phyloP scores from a whole-genome alignment of 805 yeast genomes.

The Starmerella riodocensis region DNA sequence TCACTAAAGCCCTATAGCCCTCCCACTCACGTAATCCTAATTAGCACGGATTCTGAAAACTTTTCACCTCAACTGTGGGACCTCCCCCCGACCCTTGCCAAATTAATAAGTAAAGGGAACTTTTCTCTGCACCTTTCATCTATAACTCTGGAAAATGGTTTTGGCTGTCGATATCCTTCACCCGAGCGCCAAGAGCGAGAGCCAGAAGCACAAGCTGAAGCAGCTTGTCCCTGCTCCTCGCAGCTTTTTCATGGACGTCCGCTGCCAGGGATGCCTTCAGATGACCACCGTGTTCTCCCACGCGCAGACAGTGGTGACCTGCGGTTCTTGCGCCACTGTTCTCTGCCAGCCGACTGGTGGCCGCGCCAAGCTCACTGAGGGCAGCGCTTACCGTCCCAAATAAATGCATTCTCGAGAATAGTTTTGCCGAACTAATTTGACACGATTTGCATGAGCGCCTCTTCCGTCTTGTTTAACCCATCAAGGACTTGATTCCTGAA shows the following conservation, averaged over 20 bases:
- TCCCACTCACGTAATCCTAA: too few species aligned
- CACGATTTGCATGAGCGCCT: slow-evolving; percentile 7
- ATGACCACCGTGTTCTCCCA: slow-evolving; percentile 99
- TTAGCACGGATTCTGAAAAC: slow-evolving; percentile 11
- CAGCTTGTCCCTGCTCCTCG: slow-evolving; percentile 95
- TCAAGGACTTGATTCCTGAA: too few species aligned
- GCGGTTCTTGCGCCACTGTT: slow-evolving; percentile 97
- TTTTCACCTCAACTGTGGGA: slow-evolving; percentile 6
- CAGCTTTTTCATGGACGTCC: slow-evolving; percentile 99
- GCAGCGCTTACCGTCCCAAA: slow-evolving; percentile 99
- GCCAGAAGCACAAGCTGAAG: slow-evolving; percentile 93
- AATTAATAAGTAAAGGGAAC: slow-evolving; percentile 11
- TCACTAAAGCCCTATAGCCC: too few species aligned
- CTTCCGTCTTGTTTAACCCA: not conserved
- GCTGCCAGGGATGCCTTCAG: slow-evolving; percentile 98
- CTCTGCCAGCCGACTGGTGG: slow-evolving; percentile 99
- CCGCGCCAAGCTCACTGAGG: slow-evolving; percentile 98
- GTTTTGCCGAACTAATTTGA: not conserved
- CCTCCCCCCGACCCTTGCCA: slow-evolving; percentile 9
- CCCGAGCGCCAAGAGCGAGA: slow-evolving; percentile 96
- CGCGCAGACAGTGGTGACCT: slow-evolving; percentile 99
- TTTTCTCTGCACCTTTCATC: slow-evolving; percentile 9
- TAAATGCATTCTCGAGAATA: slow-evolving; percentile 31
- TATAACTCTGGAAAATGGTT: slow-evolving; percentile 39
- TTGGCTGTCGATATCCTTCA: slow-evolving; percentile 97